Evolutionary conservation across 495 filamentous ascomycete genomes (phyloP), one percentile per base, ranked within the genome.

Genomic region (Penicillium bialowiezense): DNA sequence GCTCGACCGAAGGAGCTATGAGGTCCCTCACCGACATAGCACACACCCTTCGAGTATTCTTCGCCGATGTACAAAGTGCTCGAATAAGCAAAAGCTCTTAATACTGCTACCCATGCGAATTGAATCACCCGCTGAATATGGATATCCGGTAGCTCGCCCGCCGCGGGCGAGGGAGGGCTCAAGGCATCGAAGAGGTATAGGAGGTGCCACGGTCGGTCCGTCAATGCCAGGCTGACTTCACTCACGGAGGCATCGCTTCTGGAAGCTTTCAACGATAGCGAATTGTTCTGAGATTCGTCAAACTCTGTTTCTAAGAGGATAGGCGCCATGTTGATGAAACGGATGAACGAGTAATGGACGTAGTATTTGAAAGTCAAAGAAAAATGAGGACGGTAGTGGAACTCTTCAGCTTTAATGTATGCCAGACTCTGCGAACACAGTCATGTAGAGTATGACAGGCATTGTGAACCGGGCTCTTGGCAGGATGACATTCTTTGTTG

Each of bases 51-150:
- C 4, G 3, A 9, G 19, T 53, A 60, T 3, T 51, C 14, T n/a
- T 60, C 50, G 7, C 50, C 38, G 26, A 60, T 41, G 24, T 56
- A 54, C 3, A 60, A 10, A 0, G 53, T 53, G 4, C 49, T 51
- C 14, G 57, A 56, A 2, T 38, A 31, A 1, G 28, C 26, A 41
- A 60, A 60, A 5, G 50, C 34, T 13, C 50, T 47, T 6, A 54
- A 18, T 1, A 42, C 45, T 8, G 50, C 34, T 0, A 47, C 13
- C 57, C 57, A 60, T 20, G 54, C 50, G 24, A 56, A 40, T 6
- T 60, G 57, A 1, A 60, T 15, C 3, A 60, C 15, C 12, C 53
- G 37, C 28, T 60, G 57, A 23, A 60, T 28, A 13, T 56, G 53
- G 12, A 56, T 48, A 34, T 60, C 57, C 8, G 43, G 24, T 38